These are phyloP conservation scores for Fraxinus ornus DNA, from an alignment of 305 asterid genomes.

Conservation along the genomic window DNA sequence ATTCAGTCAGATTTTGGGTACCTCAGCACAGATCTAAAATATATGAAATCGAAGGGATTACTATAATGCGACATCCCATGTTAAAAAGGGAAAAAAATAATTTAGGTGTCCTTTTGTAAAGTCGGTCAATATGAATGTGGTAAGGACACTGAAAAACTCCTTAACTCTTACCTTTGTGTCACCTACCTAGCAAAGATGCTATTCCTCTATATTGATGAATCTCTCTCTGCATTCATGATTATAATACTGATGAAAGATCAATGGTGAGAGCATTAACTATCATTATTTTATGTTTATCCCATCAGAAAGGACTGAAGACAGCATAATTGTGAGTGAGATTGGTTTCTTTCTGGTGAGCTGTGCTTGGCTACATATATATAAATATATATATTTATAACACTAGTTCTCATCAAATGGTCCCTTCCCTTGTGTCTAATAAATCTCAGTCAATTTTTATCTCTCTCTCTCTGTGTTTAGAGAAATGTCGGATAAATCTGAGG, in stretches of 20 bases:
- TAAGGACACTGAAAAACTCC: conserved; percentile 38
- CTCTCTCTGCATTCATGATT: conserved; percentile 15
- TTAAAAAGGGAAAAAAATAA: conserved; percentile 37
- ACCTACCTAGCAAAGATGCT: conserved; percentile 68
- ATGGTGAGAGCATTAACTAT: conserved; percentile 14
- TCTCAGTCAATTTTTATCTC: conserved; percentile 28
- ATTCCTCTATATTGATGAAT: conserved; percentile 30
- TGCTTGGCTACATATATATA: conserved; percentile 10
- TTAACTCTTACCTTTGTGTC: conserved; percentile 58
- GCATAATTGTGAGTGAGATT: conserved; percentile 51
- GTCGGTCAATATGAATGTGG: conserved; percentile 31
- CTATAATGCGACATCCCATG: conserved; percentile 43
- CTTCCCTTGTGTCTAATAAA: conserved; percentile 17
- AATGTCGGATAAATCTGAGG: conserved; percentile 41
- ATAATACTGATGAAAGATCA: conserved; percentile 13
- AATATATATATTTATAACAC: background rate
- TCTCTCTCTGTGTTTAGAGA: conserved; percentile 27
- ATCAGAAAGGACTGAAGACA: conserved; percentile 43
- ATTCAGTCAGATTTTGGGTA: conserved; percentile 25
- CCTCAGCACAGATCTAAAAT: conserved; percentile 12
- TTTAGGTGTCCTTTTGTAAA: conserved; percentile 27
- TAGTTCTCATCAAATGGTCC: conserved; percentile 34
- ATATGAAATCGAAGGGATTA: conserved; percentile 14
- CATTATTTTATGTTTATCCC: conserved; percentile 24
- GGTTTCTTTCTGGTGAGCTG: conserved; percentile 64